Evolutionary conservation across 2,329 filamentous ascomycete genomes (phyloP).

Genomic region (Graphium sp.): DNA sequence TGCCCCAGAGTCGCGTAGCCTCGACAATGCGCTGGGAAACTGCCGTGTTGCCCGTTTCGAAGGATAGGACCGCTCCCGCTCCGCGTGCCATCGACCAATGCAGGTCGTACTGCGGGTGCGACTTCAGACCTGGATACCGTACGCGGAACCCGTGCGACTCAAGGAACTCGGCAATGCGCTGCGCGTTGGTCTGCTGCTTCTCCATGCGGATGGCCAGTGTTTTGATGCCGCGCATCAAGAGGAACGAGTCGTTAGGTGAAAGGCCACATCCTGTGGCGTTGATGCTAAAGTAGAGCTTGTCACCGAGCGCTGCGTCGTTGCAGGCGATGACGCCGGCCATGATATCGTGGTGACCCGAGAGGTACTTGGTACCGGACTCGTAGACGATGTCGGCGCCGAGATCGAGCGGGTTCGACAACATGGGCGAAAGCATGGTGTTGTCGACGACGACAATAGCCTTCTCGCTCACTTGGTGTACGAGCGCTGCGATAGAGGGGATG

Average conservation of each 20-base stretch:
- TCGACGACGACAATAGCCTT: slow-evolving; percentile 79
- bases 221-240: slow-evolving; percentile 90
- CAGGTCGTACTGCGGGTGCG: slow-evolving; percentile 89
- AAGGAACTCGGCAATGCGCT: slow-evolving; percentile 81
- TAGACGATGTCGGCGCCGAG: slow-evolving; percentile 93
- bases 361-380: slow-evolving; percentile 93
- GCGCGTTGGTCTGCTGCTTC: slow-evolving; percentile 87
- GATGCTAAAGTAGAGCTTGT: slow-evolving; percentile 92
- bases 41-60: slow-evolving; percentile 77
- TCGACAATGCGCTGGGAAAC: slow-evolving; percentile 90
- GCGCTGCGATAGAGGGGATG: slow-evolving; percentile 60
- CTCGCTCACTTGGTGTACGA: slow-evolving; percentile 62
- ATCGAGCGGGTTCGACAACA: slow-evolving; percentile 86
- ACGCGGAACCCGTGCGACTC: slow-evolving; percentile 86
- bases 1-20: slow-evolving; percentile 78
- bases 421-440: slow-evolving; percentile 97
- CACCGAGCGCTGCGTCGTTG: slow-evolving; percentile 66
- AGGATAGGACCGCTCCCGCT: slow-evolving; percentile 84
- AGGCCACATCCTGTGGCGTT: slow-evolving; percentile 91
- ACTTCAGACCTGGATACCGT: slow-evolving; percentile 83
- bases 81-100: slow-evolving; percentile 93
- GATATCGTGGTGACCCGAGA: slow-evolving; percentile 95
- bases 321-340: slow-evolving; percentile 96
- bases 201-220: slow-evolving; percentile 97
- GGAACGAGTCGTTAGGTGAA: slow-evolving; percentile 87